Evolutionary conservation across 306 rosid genomes (phyloP), one percentile per base, ranked within the genome.

Genomic region (Hippophae tibetana): DNA sequence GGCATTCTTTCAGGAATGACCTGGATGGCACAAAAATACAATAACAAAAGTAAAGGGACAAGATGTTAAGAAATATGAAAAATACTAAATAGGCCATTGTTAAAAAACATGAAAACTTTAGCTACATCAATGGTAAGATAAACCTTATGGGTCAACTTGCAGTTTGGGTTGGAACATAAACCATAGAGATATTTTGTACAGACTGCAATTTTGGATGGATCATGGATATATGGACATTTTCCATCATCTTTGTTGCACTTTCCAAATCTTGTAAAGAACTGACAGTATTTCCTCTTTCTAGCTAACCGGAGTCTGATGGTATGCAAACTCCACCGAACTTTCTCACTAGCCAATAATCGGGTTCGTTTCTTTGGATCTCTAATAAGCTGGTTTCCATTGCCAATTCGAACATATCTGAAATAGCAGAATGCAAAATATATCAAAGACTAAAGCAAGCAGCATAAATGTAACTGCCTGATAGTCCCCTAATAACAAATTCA

Each of bases 71-170:
- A 31, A 31, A 31, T 31, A 31, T 31, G 38, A 31, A 31, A 27
- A 31, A 31, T 31, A 31, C 38, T 31, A 31, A 31, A 31, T 31
- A 31, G 38, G 38, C 38, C 38, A 31, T 31, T 4, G 5, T 31
- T 31, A 31, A 31, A 31, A 68, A 69, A 69, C 46, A 57, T 13
- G 7, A 26, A 46, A 26, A 72, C 56, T 71, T 40, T 49, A 52
- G 66, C 61, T 62, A 54, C 56, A 58, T 60, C 18, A 65, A 45
- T 68, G 47, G 73, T 67, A 69, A 7, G 47, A 51, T 26, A 65
- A 81, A 92, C 99, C 99, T 92, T 75, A 58, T 92, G 99, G 68
- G 99, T 88, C 86, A 92, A 80, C 72, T 83, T 88, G 93, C 97
- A 92, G 82, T 62, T 82, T 73, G 85, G 72, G 60, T 84, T 78